phyloP scores from a whole-genome alignment of 176 grass and related monocot species.

The Panicum miliaceum region DNA sequence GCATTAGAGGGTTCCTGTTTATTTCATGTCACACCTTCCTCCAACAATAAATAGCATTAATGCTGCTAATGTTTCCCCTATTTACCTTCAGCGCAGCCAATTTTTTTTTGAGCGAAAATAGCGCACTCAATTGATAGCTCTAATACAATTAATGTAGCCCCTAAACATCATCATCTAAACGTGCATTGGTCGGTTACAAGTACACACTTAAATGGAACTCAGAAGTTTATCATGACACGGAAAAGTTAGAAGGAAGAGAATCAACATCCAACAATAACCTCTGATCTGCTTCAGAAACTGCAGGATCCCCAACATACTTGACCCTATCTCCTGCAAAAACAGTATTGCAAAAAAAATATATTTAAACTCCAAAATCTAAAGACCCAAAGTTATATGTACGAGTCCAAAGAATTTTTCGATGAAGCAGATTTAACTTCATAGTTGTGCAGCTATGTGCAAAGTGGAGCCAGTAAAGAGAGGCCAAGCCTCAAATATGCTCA shows the following conservation, averaged over 20 bases:
- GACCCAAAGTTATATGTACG: constrained; percentile 27
- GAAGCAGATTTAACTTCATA: neutral
- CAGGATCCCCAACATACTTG: constrained; percentile 66
- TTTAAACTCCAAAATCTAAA: constrained; percentile 7
- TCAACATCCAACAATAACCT: constrained; percentile 57
- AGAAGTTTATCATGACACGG: constrained; percentile 19
- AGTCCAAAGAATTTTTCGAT: constrained; percentile 2
- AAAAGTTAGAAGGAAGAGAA: constrained; percentile 27
- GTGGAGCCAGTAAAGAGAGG: neutral
- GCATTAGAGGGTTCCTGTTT: neutral
- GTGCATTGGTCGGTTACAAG: neutral
- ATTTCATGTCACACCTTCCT: neutral
- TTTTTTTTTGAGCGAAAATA: no score
- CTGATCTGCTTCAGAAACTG: constrained; percentile 58
- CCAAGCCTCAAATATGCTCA: constrained; percentile 27
- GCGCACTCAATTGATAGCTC: neutral
- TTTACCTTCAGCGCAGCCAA: neutral
- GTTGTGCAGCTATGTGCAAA: constrained; percentile 14
- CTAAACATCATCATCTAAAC: neutral
- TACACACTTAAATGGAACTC: no score
- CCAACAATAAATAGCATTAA: constrained; percentile 2
- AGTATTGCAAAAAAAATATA: constrained; percentile 29
- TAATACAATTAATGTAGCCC: neutral
- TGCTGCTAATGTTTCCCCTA: neutral
- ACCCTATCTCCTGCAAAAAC: constrained; percentile 89